phyloP scores from a whole-genome alignment of 139 green algal species.

The Volvox reticuliferus region DNA sequence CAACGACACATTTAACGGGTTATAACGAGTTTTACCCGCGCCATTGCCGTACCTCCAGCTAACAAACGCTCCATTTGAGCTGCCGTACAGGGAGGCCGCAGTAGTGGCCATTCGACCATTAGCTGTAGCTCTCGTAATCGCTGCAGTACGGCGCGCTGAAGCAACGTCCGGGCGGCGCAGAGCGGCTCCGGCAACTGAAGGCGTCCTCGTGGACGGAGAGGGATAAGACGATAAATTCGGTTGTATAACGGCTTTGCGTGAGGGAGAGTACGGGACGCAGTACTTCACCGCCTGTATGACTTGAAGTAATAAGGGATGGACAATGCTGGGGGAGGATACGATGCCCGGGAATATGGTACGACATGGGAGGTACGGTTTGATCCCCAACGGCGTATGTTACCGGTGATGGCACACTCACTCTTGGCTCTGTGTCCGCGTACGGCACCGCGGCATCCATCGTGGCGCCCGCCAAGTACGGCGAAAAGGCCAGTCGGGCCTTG shows the following conservation, averaged over 20 bases:
- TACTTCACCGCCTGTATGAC: no score
- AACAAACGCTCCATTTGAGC: conserved; percentile 47
- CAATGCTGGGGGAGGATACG: no score
- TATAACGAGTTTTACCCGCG: not conserved
- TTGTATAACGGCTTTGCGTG: no score
- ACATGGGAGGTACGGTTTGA: no score
- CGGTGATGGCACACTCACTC: no score
- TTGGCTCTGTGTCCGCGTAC: not conserved
- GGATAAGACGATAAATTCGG: no score
- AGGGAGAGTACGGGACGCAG: no score
- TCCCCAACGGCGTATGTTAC: no score
- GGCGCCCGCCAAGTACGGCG: conserved; percentile 17
- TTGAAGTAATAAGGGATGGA: no score
- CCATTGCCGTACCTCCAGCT: conserved; percentile 30
- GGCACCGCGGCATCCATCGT: not conserved
- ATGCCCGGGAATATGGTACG: no score
- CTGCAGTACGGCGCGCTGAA: conserved; percentile 9
- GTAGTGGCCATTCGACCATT: conserved; percentile 47
- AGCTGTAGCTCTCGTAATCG: conserved; percentile 53
- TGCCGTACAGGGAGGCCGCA: conserved; percentile 5
- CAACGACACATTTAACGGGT: no score
- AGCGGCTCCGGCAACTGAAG: not conserved
- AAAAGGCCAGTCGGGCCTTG: conserved; percentile 41
- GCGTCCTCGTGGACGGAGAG: no score
- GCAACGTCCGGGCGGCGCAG: not conserved